phyloP scores from a whole-genome alignment of 2,329 filamentous ascomycete species.

The Colletotrichum lindemuthianum region DNA sequence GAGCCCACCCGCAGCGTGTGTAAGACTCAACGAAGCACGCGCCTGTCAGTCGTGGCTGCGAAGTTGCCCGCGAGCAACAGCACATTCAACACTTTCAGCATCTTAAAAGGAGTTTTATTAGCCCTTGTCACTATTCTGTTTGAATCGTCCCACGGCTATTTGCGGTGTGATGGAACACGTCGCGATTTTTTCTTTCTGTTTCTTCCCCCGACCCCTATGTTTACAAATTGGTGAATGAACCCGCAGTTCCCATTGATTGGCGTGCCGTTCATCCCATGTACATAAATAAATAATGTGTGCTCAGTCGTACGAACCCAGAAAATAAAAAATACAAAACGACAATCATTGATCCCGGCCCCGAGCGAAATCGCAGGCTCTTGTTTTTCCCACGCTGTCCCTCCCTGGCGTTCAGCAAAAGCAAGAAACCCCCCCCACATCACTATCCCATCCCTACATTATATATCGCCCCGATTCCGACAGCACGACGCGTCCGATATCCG shows the following conservation, averaged over 20 bases:
- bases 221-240: slow-evolving; percentile 7
- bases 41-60: not conserved
- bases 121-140: not conserved
- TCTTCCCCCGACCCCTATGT: not conserved
- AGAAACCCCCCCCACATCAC: too few species aligned
- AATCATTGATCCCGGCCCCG: too few species aligned
- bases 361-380: too few species aligned
- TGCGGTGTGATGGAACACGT: not conserved
- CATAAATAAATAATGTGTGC: too few species aligned
- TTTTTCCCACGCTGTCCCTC: too few species aligned
- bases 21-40: slow-evolving; percentile 15
- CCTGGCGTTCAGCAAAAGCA: too few species aligned
- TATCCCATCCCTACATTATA: too few species aligned
- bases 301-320: too few species aligned
- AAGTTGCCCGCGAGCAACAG: not conserved
- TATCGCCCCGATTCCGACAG: too few species aligned
- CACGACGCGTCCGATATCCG: too few species aligned
- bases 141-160: not conserved
- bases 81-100: slow-evolving; percentile 5
- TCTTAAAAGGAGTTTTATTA: slow-evolving; percentile 2
- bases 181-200: slow-evolving; percentile 1
- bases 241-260: not conserved
- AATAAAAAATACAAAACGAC: too few species aligned
- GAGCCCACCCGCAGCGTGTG: not conserved
- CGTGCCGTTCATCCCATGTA: too few species aligned